These are phyloP conservation scores for Aspergillus homomorphus DNA, from an alignment of 495 filamentous ascomycete genomes.

Conservation along the genomic window DNA sequence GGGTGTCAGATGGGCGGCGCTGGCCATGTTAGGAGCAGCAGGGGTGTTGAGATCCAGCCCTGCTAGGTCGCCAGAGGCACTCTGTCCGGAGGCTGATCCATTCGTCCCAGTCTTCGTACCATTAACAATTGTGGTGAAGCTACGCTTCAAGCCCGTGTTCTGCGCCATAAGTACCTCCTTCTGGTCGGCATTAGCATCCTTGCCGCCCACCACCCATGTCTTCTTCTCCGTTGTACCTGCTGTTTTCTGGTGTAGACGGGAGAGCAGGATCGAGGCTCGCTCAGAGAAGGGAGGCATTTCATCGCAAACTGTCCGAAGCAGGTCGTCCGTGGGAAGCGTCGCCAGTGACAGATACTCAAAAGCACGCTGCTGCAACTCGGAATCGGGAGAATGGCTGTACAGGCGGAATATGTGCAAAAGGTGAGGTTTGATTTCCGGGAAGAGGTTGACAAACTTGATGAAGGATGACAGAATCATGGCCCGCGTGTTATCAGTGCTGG, in stretches of 20 bases:
- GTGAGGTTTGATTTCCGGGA: constrained; percentile 97
- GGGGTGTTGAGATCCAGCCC: constrained; percentile 72
- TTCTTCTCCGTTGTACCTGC: constrained; percentile 87
- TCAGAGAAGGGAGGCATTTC: constrained; percentile 99
- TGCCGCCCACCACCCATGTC: constrained; percentile 93
- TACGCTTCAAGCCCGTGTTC: constrained; percentile 77
- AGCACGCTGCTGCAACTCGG: constrained; percentile 92
- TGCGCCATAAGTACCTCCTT: constrained; percentile 80
- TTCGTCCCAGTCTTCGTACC: constrained; percentile 52
- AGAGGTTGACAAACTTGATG: constrained; percentile 97
- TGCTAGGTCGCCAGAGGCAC: constrained; percentile 60
- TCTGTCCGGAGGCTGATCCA: constrained; percentile 39
- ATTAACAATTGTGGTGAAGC: constrained; percentile 62
- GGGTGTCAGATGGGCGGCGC: constrained; percentile 85
- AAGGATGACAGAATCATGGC: constrained; percentile 94
- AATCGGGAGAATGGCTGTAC: constrained; percentile 93
- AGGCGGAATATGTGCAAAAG: constrained; percentile 83
- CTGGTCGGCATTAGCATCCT: constrained; percentile 81
- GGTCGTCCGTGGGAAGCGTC: constrained; percentile 81
- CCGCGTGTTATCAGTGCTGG: constrained; percentile 81
- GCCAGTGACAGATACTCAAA: constrained; percentile 93
- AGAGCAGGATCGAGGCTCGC: constrained; percentile 84
- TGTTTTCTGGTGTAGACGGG: constrained; percentile 89
- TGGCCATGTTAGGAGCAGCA: constrained; percentile 77
- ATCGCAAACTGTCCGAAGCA: constrained; percentile 93